phyloP scores from a whole-genome alignment of 225 moss, liverwort and hornwort genomes.

The Straminergon stramineum region DNA sequence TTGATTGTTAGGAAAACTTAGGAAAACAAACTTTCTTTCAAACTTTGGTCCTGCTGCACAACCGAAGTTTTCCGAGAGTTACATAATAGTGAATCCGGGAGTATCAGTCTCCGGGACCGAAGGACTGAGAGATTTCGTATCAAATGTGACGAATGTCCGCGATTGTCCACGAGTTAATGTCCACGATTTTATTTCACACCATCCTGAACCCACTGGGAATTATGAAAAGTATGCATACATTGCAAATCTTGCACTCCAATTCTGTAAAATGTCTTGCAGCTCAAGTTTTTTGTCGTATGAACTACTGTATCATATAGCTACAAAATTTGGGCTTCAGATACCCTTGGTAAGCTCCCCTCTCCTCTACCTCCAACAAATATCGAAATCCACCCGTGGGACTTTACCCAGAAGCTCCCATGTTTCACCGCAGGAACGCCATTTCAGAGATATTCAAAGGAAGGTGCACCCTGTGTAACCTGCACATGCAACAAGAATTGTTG shows the following conservation, averaged over 20 bases:
- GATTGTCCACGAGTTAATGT: no score
- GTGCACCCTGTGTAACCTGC: constrained; percentile 48
- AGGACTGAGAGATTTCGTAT: background rate
- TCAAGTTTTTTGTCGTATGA: background rate
- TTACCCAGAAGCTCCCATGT: background rate
- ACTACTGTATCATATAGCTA: background rate
- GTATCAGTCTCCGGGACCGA: no score
- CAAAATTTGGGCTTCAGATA: background rate
- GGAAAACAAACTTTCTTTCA: no score
- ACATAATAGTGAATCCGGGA: background rate
- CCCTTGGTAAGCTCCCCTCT: background rate
- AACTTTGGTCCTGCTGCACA: background rate
- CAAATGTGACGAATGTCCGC: no score
- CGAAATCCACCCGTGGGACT: background rate
- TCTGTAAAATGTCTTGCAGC: background rate
- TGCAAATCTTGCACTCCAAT: no score
- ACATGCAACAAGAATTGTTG: background rate
- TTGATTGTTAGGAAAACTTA: no score
- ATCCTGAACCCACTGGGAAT: background rate
- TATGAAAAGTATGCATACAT: background rate
- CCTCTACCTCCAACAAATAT: background rate
- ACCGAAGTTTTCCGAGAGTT: background rate
- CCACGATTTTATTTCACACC: background rate
- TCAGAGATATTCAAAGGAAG: background rate
- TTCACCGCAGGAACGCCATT: background rate